Base-by-base conservation (phyloP, 208 protist species). In the Plasmodiophora brassicae region DNA sequence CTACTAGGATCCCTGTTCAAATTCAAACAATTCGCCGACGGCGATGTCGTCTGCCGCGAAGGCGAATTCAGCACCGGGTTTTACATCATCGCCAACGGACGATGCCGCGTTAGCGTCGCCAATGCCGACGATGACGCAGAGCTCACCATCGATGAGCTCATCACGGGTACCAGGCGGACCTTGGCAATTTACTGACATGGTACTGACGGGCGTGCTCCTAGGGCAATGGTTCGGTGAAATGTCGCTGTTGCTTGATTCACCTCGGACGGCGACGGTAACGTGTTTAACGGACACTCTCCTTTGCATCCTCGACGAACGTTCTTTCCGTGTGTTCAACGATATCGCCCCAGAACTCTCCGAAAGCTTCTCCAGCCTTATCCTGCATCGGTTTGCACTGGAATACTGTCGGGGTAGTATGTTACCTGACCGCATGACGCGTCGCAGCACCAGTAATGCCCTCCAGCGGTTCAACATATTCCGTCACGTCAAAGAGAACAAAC, bases 151-250 rank as follows among this genome's bases (percentile, higher is more conserved):
- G 65, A 78, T 14, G 65, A 78, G 65, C n/a, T 78, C 32, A 32
- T 8, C 5, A 36, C 65, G 41, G 65, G 65, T 78, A 44, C 10
- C n/a, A 38, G 32, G 5, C 32, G 10, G n/a, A n/a, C n/a, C n/a
- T n/a, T n/a, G n/a, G n/a, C n/a, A n/a, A n/a, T n/a, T n/a, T n/a
- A n/a, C n/a, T n/a, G n/a, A n/a, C n/a, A n/a, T n/a, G n/a, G n/a
- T n/a, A n/a, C n/a, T n/a, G n/a, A n/a, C n/a, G n/a, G n/a, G n/a
- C n/a, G n/a, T 32, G 14, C 32, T 78, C 41, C 32, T 38, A 78
- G 65, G 65, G 65, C 65, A 78, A 78, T 78, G 65, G 65, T 78
- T 78, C n/a, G 65, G 65, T n/a, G 65, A 78, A 78, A 78, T 78
- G 5, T 78, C 65, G n/a, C 41, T 78, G 65, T 78, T 78, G 65